Base-by-base conservation (phyloP, 2,329 filamentous ascomycete genomes). In the Cryphonectria naterciae region DNA sequence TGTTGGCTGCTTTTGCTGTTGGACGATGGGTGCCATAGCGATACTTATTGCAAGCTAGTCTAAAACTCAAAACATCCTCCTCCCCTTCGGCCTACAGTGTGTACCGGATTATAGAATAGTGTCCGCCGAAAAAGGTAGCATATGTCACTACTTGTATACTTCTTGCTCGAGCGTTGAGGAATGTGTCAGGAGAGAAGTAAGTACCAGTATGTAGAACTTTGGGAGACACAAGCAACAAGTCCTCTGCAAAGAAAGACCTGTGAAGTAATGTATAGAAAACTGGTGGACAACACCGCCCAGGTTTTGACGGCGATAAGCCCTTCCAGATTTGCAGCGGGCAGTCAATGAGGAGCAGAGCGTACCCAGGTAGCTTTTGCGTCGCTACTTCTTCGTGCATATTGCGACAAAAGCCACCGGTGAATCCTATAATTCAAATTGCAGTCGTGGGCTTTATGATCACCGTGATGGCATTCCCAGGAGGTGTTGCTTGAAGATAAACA, bases 1-100 rank as follows among this genome's bases (percentile, higher is more conserved):
- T 32, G 35, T 37, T 35, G 56, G 56, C 56, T 43, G 41, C 19
- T 49, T 49, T 61, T 61, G 58, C 58, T 19, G 58, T 32, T 61
- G 4, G 17, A 37, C 17, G 15, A 61, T 17, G 32, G 43, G 28
- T 19, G 58, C 58, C 58, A 22, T 39, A 19, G 58, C 58, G 35
- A 19, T 7, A n/a, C 19, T 22, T 17, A n/a, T 6, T 39, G 19
- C 35, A 32, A 39, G 58, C 58, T 39, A n/a, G 35, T 11, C 15
- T 11, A 3, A n/a, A 35, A 11, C 19, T 49, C 10, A n/a, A 11
- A n/a, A 32, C 32, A 32, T 32, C 32, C 32, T 32, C 19, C 35
- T 22, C 37, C 37, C 10, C 37, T 7, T 22, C 17, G 8, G 32
- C 19, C 58, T 4, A 19, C 58, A 10, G 2, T n/a, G 19, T 46